A percentile compares a stretch with the other conserved stretches of the same genome.
phyloP scores from a whole-genome alignment of 208 protist species.

The Trypanosoma mega region DNA sequence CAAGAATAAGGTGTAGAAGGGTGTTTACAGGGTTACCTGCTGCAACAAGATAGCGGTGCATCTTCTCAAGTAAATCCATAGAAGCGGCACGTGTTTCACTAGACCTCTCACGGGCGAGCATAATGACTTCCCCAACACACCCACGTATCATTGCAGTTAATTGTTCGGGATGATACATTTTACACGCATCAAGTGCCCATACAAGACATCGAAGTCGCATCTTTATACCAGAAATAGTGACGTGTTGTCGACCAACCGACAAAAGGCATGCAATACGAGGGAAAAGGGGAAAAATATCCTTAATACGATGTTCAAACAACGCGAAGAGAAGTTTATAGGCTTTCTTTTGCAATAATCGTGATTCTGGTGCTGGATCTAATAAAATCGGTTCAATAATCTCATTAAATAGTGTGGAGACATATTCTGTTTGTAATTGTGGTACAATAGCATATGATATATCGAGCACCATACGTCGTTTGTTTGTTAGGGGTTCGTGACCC shows the following conservation, averaged over 20 bases:
- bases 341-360: conserved; percentile 85
- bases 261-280: conserved; percentile 67
- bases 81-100: conserved; percentile 74
- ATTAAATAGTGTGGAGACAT: conserved; percentile 59
- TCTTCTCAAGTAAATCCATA: conserved; percentile 87
- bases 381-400: conserved; percentile 85
- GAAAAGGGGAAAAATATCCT: conserved; percentile 75
- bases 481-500: conserved; percentile 48
- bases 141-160: conserved; percentile 53
- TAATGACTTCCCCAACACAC: conserved; percentile 69
- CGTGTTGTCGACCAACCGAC: conserved; percentile 68
- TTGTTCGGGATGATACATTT: conserved; percentile 80
- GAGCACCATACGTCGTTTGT: conserved; percentile 79
- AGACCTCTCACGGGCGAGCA: conserved; percentile 78
- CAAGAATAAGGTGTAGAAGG: conserved; percentile 71
- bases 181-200: conserved; percentile 85
- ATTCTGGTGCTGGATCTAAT: conserved; percentile 71
- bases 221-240: conserved; percentile 85
- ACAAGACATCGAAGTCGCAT: conserved; percentile 86
- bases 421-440: conserved; percentile 58
- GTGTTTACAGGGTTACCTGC: conserved; percentile 63
- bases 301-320: conserved; percentile 82
- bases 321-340: conserved; percentile 87
- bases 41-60: conserved; percentile 76
- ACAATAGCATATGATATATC: conserved; percentile 84